Conservation (phyloP, 2,329 filamentous ascomycete species). For the Pestalotiopsis sp. region DNA sequence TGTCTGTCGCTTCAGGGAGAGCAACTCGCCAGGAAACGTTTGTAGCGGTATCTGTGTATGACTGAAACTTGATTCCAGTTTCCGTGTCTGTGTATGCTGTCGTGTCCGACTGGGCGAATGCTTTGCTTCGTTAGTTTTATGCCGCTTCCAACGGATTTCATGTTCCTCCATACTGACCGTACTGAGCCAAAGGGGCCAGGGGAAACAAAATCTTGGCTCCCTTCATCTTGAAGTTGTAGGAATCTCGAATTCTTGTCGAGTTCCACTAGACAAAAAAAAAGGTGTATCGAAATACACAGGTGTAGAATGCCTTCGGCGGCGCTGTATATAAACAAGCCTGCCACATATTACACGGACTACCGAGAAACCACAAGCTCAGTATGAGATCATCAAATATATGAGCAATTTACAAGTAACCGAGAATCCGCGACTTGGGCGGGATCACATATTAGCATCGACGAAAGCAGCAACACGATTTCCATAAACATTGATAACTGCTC, state of each 20-base stretch:
- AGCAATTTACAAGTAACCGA: not conserved
- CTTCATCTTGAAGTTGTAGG: not conserved
- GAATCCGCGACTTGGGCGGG: not conserved
- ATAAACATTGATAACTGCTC: not conserved
- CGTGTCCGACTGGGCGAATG: slow-evolving; percentile 34
- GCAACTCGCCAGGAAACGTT: slow-evolving; percentile 33
- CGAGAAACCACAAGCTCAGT: not conserved
- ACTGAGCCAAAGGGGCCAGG: not conserved
- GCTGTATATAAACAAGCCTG: not conserved
- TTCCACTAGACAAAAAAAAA: not conserved
- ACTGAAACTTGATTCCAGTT: slow-evolving; percentile 46
- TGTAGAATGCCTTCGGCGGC: not conserved
- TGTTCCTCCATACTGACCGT: not conserved
- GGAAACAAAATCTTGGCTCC: not conserved
- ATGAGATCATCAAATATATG: not conserved
- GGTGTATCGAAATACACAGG: not conserved
- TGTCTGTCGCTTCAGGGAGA: slow-evolving; percentile 33
- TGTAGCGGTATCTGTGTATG: slow-evolving; percentile 39
- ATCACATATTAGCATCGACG: not conserved
- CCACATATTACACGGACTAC: not conserved
- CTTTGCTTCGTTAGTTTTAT: not conserved
- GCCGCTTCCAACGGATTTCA: not conserved
- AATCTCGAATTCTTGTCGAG: not conserved
- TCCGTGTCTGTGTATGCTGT: slow-evolving; percentile 34
- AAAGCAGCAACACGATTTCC: not conserved